phyloP scores from a whole-genome alignment of 176 grass and related monocot genomes.

The Carex littledalei region DNA sequence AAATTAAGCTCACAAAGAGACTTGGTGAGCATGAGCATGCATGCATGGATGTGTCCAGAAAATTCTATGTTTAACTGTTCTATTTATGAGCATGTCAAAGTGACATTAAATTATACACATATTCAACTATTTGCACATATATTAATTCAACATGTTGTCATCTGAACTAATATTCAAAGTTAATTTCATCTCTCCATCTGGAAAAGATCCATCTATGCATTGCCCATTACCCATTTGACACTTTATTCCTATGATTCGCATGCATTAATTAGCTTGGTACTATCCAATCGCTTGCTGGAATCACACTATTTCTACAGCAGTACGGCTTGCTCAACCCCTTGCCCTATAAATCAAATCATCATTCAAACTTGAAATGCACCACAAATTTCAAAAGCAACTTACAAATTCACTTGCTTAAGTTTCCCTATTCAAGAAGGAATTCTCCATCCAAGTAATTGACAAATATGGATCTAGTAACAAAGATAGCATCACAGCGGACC shows the following conservation, averaged over 20 bases:
- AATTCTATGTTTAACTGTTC: too few species aligned
- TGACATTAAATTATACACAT: background rate
- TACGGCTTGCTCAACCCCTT: background rate
- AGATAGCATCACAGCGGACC: conserved; percentile 46
- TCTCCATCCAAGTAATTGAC: background rate
- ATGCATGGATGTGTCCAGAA: too few species aligned
- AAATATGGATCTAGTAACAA: conserved; percentile 46
- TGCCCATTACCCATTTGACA: background rate
- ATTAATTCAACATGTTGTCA: background rate
- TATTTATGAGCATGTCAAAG: background rate
- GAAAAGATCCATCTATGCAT: background rate
- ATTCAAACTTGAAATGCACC: background rate
- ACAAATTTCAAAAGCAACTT: background rate
- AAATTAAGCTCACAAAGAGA: too few species aligned
- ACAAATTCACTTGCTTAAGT: background rate
- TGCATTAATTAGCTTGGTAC: background rate
- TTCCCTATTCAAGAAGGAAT: background rate
- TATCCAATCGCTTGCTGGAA: conserved; percentile 6
- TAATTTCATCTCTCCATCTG: background rate
- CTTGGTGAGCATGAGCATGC: too few species aligned
- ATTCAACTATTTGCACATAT: too few species aligned
- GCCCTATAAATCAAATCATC: conserved; percentile 25
- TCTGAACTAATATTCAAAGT: background rate
- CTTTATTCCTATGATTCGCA: conserved; percentile 4
- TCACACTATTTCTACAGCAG: background rate